Base-by-base conservation (phyloP, 2,329 filamentous ascomycete species). In the Nemania sp. region DNA sequence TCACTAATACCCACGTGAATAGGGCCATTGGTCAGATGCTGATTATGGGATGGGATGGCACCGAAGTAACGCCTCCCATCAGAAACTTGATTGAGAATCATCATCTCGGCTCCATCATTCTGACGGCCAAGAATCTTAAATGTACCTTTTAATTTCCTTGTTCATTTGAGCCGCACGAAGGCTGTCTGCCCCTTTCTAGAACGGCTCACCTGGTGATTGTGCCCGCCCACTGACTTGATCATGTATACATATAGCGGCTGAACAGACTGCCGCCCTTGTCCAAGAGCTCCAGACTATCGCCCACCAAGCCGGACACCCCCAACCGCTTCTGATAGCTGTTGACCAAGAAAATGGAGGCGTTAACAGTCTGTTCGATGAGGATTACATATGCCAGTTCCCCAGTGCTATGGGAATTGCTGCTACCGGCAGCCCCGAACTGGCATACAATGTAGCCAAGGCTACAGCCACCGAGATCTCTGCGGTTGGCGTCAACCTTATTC, bases 281-380 rank as follows among this genome's bases (percentile, higher is more conserved):
- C 90, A 95, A 72, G 92, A 98, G 72, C 82, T 99, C 46, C 95
- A 99, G 76, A 92, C 88, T 51, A 94, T 96, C 72, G 95, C 95
- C 39, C 90, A 91, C 72, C 85, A 96, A 76, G 90, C 94, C 61
- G 94, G 94, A 18, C 94, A 98, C 75, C 89, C 90, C 2, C 89
- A 94, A 2, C 95, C 95, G 2, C 79, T 99, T 17, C 81, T 96
- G 56, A 97, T 99, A 69, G 93, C 90, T 40, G 80, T 98, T 39
- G 95, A 98, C 73, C 95, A 99, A 74, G 95, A 99, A 75, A 98
- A 99, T 86, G 95, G 95, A 65, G 93, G 94, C 2, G 94, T 97
- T 74, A 98, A 97, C 79, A 97, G 92, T 77, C 83, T 98, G 2
- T 97, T 96, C 71, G 94, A 98, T 74, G 92, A 97, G 69, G 91